A percentile compares a stretch with the other conserved stretches of the same genome.
Conservation (phyloP, 345 rosid species). For the Populus tremula region DNA sequence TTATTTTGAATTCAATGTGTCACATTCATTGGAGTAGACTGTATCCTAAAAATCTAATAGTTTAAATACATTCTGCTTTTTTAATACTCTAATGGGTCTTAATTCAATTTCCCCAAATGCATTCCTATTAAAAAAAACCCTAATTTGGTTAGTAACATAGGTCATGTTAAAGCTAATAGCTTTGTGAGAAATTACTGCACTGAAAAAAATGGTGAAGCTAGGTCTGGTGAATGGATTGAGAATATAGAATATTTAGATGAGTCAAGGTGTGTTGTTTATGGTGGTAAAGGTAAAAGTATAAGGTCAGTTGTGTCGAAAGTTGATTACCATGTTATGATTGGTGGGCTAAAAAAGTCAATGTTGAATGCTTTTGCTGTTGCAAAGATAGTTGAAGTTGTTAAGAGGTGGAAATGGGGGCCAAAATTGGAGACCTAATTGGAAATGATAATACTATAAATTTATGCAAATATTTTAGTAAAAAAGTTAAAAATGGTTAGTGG, state of each 20-base stretch:
- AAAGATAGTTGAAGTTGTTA: conserved; percentile 80
- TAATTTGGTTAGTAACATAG: too few relatives aligned
- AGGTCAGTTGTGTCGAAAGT: conserved; percentile 75
- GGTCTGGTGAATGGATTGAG: conserved; percentile 62
- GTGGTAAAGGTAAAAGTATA: conserved; percentile 59
- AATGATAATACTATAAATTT: too few relatives aligned
- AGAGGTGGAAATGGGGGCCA: conserved; percentile 96
- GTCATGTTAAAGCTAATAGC: background rate
- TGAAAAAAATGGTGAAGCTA: conserved; percentile 26
- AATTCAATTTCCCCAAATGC: too few relatives aligned
- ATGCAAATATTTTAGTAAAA: too few relatives aligned
- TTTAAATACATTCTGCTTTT: too few relatives aligned
- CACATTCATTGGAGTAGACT: too few relatives aligned
- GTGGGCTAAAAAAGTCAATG: conserved; percentile 71
- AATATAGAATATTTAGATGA: conserved; percentile 88
- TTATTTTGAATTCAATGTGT: too few relatives aligned
- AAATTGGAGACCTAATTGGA: conserved; percentile 80
- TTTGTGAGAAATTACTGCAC: conserved; percentile 50
- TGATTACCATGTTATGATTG: conserved; percentile 82
- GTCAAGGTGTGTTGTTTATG: conserved; percentile 63
- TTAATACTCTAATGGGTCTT: too few relatives aligned
- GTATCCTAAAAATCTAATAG: too few relatives aligned
- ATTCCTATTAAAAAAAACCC: too few relatives aligned
- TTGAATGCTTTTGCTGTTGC: conserved; percentile 73
- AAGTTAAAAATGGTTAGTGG: too few relatives aligned